Base-by-base conservation (phyloP, 2,329 filamentous ascomycete genomes). In the Dactylellina haptotyla region DNA sequence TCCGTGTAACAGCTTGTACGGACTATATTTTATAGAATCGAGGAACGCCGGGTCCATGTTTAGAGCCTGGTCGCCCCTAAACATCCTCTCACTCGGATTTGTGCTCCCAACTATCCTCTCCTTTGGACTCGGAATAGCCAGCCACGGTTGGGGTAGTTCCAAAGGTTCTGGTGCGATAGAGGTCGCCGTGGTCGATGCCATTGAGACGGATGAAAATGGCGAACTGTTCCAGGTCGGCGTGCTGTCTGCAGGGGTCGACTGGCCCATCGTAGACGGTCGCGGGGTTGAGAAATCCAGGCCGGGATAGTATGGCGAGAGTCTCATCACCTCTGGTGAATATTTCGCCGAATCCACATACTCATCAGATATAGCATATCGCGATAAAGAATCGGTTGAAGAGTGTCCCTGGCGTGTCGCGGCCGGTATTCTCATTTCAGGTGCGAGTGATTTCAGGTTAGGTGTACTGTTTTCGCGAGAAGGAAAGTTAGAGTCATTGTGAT, bases 251-350 rank as follows among this genome's bases (percentile, higher is more conserved):
- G 54, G 34, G 20, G 20, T 58, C n/a, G 20, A 9, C 12, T 43
- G 20, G 4, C 34, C 37, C 23, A 58, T 58, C 9, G 16, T 26
- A n/a, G 37, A 9, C 23, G 34, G 34, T 14, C 54, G 16, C 3
- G 54, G 54, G 12, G 54, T 58, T 2, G 54, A 45, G 2, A 12
- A 20, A 30, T 58, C 37, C 8, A 25, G 32, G 12, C 34, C 25
- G 14, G 45, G 37, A 10, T 46, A 43, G 14, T 39, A 37, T 18
- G 39, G 54, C 14, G 54, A 43, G 3, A 43, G 37, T 12, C 37
- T 58, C 37, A 43, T 43, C 8, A 58, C 54, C n/a, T 58, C 54
- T 8, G 54, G 54, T 10, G 54, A 58, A 46, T 45, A 58, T 45
- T 58, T 58, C 12, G 54, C 37, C 12, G 23, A 30, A 14, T 58